Base-by-base conservation (phyloP, 306 rosid species). In the Cicer judaicum region DNA sequence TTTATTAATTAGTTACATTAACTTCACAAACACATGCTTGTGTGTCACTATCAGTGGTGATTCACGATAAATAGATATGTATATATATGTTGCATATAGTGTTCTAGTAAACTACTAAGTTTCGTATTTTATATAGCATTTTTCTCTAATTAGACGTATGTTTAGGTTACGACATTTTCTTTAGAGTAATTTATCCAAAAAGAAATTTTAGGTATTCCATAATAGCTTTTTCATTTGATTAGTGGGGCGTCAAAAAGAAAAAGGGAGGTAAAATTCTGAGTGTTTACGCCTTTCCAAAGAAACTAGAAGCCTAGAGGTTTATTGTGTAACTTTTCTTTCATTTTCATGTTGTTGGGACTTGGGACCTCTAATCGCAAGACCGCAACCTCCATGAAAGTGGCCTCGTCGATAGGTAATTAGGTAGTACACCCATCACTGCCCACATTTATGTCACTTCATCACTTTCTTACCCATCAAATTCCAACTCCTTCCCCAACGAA, bases 301-400 rank as follows among this genome's bases (percentile, higher is more conserved):
- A 24, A 24, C 48, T 8, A 39, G 15, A 16, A 59, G 18, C 7
- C 2, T 14, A 7, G 18, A 63, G 24, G 60, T 76, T 76, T 76
- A 68, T 66, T 66, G 80, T 68, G 55, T 55, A 48, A 76, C 21
- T 76, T 39, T 34, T 34, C 11, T 56, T 54, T 53, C 12, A 12
- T 64, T 24, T 66, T 59, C 36, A 15, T 43, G 42, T 15, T 13
- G 57, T 5, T 65, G 74, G 54, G 77, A 29, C 82, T 5, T 65
- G 74, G 54, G 77, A 29, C 82, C 48, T 62, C 39, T 41, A 6
- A 62, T 36, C 10, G 47, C 49, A 15, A 63, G 73, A 40, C 29
- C 42, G 21, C 2, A 63, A 40, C 66, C 56, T 50, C 47, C 66
- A 62, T 62, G 66, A 70, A 7, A 11, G 10, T 2, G 61, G 14